Conservation (phyloP, 2,329 filamentous ascomycete genomes). For the Aspergillus clavatus region DNA sequence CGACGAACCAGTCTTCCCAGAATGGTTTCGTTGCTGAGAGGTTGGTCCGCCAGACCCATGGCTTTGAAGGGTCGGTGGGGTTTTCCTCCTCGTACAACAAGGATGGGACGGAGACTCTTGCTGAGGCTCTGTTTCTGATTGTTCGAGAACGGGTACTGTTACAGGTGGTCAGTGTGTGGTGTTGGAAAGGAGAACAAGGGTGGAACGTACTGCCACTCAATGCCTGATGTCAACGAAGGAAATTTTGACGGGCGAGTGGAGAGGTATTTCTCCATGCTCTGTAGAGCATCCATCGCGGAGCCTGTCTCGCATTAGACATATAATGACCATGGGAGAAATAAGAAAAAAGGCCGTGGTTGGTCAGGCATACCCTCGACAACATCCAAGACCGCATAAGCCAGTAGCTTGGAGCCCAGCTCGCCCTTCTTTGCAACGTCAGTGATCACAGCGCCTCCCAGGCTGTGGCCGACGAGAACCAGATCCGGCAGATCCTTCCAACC, state of each 20-base stretch:
- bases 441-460: conserved; percentile 84
- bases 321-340: not conserved
- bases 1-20: conserved; percentile 91
- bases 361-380: conserved; percentile 69
- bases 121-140: conserved; percentile 76
- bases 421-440: conserved; percentile 72
- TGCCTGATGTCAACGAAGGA: conserved; percentile 67
- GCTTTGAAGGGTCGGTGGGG: conserved; percentile 38
- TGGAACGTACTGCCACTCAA: conserved; percentile 74
- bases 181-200: not conserved
- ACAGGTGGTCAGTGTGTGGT: not conserved
- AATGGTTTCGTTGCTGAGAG: conserved; percentile 78
- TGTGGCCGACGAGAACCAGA: conserved; percentile 82
- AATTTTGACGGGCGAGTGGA: conserved; percentile 76
- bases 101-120: conserved; percentile 79
- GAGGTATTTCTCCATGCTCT: conserved; percentile 90
- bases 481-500: conserved; percentile 69
- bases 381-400: conserved; percentile 87
- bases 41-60: conserved; percentile 83
- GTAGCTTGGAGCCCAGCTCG: conserved; percentile 60
- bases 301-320: conserved; percentile 41
- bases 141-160: conserved; percentile 70
- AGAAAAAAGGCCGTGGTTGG: not conserved
- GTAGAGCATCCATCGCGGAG: conserved; percentile 87
- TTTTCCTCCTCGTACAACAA: conserved; percentile 54